Conservation (phyloP, 768 basidiomycete genomes). For the Guyanaporus albipodus region DNA sequence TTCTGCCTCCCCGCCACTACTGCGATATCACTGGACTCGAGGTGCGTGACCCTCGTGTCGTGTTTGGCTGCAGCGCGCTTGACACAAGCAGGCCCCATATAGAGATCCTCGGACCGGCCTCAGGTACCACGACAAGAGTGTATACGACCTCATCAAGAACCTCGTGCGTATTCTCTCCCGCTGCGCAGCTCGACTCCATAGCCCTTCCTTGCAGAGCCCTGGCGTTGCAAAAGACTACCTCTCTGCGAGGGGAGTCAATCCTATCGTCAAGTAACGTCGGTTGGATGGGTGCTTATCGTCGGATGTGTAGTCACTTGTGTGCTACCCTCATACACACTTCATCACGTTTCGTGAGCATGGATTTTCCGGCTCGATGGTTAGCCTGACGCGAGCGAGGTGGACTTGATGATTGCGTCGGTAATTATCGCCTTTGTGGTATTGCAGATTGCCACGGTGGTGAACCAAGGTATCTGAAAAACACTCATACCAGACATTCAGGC, state of each 20-base stretch:
- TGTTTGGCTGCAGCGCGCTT: neutral
- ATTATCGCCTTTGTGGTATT: too few relatives aligned
- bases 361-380: too few relatives aligned
- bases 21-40: slow-evolving; percentile 88
- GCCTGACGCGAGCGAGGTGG: too few relatives aligned
- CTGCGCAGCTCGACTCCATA: too few relatives aligned
- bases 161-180: slow-evolving; percentile 43
- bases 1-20: slow-evolving; percentile 70
- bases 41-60: slow-evolving; percentile 31
- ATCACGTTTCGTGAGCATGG: too few relatives aligned
- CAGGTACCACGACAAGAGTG: slow-evolving; percentile 80
- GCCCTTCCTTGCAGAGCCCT: slow-evolving; percentile 40
- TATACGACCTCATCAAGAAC: slow-evolving; percentile 78
- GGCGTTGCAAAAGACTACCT: slow-evolving; percentile 76
- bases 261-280: slow-evolving; percentile 39
- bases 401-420: too few relatives aligned
- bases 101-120: slow-evolving; percentile 78
- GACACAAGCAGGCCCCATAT: slow-evolving; percentile 57
- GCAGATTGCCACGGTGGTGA: too few relatives aligned
- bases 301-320: neutral
- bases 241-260: slow-evolving; percentile 49
- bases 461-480: too few relatives aligned
- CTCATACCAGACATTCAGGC: too few relatives aligned
- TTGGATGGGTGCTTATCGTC: too few relatives aligned
- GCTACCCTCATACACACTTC: neutral